Evolutionary conservation across 2,329 filamentous ascomycete genomes (phyloP).

Genomic region (Cordyceps farinosa): DNA sequence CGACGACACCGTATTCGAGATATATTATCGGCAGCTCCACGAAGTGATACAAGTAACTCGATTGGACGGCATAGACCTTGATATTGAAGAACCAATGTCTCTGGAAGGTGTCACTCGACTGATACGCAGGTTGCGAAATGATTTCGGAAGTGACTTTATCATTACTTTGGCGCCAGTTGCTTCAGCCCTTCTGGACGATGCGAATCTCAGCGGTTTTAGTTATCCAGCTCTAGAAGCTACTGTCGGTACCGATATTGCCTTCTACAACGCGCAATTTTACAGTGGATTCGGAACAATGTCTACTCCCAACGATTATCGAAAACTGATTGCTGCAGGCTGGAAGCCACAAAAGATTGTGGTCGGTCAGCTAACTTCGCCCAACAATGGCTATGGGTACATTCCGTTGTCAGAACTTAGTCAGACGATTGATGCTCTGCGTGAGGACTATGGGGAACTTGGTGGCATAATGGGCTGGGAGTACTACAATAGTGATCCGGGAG

Average conservation of each 20-base stretch:
- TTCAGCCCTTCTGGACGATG: slow-evolving; percentile 54
- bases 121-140: slow-evolving; percentile 59
- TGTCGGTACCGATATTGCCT: slow-evolving; percentile 61
- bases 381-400: slow-evolving; percentile 55
- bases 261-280: slow-evolving; percentile 89
- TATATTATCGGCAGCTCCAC: slow-evolving; percentile 65
- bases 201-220: slow-evolving; percentile 73
- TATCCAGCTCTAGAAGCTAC: slow-evolving; percentile 67
- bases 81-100: slow-evolving; percentile 73
- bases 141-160: slow-evolving; percentile 66
- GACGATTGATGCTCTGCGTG: slow-evolving; percentile 37
- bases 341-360: slow-evolving; percentile 66
- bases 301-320: slow-evolving; percentile 39
- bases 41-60: slow-evolving; percentile 56
- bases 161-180: slow-evolving; percentile 78
- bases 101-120: slow-evolving; percentile 60
- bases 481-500: slow-evolving; percentile 68
- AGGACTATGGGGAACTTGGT: slow-evolving; percentile 63
- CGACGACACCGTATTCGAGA: slow-evolving; percentile 57
- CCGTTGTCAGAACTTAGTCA: slow-evolving; percentile 40
- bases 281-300: slow-evolving; percentile 68
- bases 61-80: slow-evolving; percentile 67
- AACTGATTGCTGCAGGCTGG: slow-evolving; percentile 60
- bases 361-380: slow-evolving; percentile 71
- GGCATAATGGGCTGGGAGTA: slow-evolving; percentile 92